A percentile compares a stretch with the other conserved stretches of the same genome.
These are phyloP conservation scores for Melastoma candidum DNA, from an alignment of 441 rosid genomes.

Conservation along the genomic window DNA sequence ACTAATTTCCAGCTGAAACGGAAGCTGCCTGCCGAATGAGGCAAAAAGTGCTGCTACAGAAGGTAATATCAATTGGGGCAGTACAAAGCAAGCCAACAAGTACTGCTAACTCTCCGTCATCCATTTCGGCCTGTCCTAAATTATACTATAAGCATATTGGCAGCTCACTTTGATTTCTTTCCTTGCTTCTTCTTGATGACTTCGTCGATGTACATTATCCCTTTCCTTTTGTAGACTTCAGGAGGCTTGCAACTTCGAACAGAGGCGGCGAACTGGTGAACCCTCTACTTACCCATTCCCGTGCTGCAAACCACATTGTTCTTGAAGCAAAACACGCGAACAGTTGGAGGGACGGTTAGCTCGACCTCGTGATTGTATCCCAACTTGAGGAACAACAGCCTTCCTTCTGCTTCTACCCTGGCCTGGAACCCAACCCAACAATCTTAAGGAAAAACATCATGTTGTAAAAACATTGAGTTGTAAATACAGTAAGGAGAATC, in stretches of 20 bases:
- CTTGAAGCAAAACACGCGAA: conserved; percentile 81
- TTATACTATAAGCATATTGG: too few relatives aligned
- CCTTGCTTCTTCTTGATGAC: conserved; percentile 45
- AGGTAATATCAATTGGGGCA: too few relatives aligned
- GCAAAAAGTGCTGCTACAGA: too few relatives aligned
- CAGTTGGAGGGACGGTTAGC: conserved; percentile 75
- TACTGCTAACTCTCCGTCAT: too few relatives aligned
- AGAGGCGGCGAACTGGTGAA: conserved; percentile 79
- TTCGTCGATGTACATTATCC: conserved; percentile 40
- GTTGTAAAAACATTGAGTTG: too few relatives aligned
- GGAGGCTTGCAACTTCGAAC: too few relatives aligned
- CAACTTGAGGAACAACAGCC: conserved; percentile 63
- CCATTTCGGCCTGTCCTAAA: too few relatives aligned
- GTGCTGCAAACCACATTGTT: conserved; percentile 81
- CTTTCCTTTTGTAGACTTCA: conserved; percentile 45
- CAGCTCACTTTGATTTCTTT: conserved; percentile 43
- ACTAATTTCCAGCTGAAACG: too few relatives aligned
- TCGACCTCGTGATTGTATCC: conserved; percentile 92
- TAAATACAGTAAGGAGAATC: too few relatives aligned
- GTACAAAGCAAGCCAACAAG: too few relatives aligned
- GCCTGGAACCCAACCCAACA: conserved; percentile 96
- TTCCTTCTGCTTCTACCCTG: conserved; percentile 78
- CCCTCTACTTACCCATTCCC: conserved; percentile 71
- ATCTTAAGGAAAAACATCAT: conserved; percentile 50
- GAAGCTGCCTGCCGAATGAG: too few relatives aligned